Evolutionary conservation across 805 yeast species (phyloP).

Genomic region (Myxozyma nipponensis): DNA sequence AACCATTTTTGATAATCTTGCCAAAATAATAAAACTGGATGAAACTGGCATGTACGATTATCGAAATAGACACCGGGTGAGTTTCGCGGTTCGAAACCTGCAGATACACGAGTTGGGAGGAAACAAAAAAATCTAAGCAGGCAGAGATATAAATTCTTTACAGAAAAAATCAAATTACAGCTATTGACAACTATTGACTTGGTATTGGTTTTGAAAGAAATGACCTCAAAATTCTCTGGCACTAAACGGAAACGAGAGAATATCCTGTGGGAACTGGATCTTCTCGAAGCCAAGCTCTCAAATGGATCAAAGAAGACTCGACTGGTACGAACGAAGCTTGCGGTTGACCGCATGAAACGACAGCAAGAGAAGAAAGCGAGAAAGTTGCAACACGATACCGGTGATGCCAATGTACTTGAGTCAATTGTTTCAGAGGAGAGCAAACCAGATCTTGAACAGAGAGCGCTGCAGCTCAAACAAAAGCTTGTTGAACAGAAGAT

Average conservation of each 20-base stretch:
- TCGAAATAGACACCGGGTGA: no score
- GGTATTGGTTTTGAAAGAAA: no score
- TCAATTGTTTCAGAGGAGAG: background rate
- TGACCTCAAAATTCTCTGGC: background rate
- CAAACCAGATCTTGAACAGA: slow-evolving; percentile 3
- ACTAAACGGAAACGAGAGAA: slow-evolving; percentile 33
- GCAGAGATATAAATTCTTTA: no score
- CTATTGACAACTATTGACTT: no score
- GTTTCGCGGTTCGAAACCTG: no score
- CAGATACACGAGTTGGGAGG: no score
- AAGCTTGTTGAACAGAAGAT: slow-evolving; percentile 35
- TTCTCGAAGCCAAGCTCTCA: slow-evolving; percentile 37
- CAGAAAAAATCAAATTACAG: no score
- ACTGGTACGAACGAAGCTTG: slow-evolving; percentile 35
- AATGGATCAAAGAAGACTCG: slow-evolving; percentile 28
- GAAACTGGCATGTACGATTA: no score
- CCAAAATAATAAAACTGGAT: background rate
- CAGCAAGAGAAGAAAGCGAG: background rate
- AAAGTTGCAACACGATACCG: slow-evolving; percentile 16
- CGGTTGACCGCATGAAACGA: slow-evolving; percentile 21
- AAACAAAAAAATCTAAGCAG: no score
- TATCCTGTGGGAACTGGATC: slow-evolving; percentile 38
- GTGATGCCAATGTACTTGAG: background rate
- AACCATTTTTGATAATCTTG: background rate
- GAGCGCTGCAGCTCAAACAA: slow-evolving; percentile 26